phyloP scores from a whole-genome alignment of 1,284 basidiomycete species.

The Malassezia dermatis region DNA sequence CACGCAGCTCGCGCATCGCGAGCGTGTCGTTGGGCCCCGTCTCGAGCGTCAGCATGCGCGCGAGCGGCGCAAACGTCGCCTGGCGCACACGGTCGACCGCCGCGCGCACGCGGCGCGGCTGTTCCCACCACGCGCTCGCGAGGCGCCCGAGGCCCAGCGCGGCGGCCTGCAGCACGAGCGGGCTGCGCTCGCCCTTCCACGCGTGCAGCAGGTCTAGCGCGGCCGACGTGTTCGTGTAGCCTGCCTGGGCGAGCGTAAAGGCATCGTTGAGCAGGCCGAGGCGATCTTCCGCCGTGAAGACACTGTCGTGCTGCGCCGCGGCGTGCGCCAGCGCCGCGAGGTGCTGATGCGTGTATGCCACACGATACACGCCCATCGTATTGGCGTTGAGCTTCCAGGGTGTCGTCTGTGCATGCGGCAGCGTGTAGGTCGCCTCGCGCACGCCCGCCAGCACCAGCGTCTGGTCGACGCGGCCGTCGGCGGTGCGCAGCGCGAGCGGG shows the following conservation, averaged over 20 bases:
- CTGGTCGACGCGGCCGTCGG: conserved; percentile 56
- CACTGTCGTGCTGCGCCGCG: conserved; percentile 58
- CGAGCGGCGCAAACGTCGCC: conserved; percentile 67
- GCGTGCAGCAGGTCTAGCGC: conserved; percentile 63
- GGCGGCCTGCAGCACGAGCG: conserved; percentile 35
- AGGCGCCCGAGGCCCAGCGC: conserved; percentile 26
- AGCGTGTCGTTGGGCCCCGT: conserved; percentile 61
- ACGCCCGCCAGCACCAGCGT: conserved; percentile 60
- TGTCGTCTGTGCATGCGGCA: conserved; percentile 56
- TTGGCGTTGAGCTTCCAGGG: conserved; percentile 77
- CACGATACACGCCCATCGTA: conserved; percentile 80
- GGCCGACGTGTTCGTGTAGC: conserved; percentile 64
- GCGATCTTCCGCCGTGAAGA: conserved; percentile 72
- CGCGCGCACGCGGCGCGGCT: conserved; percentile 55
- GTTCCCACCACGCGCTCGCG: conserved; percentile 71
- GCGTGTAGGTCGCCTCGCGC: conserved; percentile 60
- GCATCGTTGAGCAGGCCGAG: conserved; percentile 75
- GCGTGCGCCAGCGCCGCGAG: conserved; percentile 68
- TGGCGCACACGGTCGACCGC: conserved; percentile 33
- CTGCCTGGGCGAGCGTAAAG: conserved; percentile 68
- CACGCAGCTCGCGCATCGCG: conserved; percentile 66
- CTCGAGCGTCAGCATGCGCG: conserved; percentile 69
- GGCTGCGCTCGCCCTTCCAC: conserved; percentile 52
- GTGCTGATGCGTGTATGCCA: conserved; percentile 72
- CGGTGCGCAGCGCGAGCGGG: conserved; percentile 66